Evolutionary conservation across 1,284 basidiomycete species (phyloP).

Genomic region (Ceratobasidium sp.): DNA sequence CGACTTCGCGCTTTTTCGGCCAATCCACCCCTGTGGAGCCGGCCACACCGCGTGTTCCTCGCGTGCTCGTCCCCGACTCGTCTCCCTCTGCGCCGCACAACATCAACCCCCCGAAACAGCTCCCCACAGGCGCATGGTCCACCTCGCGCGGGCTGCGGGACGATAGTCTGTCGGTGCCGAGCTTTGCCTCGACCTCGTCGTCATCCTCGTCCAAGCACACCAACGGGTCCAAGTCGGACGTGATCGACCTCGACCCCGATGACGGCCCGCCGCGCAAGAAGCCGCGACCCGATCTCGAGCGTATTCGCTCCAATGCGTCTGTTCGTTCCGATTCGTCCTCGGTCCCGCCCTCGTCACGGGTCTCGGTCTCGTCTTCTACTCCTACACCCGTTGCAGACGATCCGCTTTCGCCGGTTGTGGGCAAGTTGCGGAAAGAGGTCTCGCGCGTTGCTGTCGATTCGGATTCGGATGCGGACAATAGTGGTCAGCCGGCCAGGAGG

Average conservation of each 20-base stretch:
- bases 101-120: constrained; percentile 59
- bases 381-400: constrained; percentile 22
- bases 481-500: not conserved
- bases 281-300: constrained; percentile 25
- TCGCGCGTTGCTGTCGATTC: not conserved
- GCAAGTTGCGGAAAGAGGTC: constrained; percentile 26
- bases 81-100: constrained; percentile 59
- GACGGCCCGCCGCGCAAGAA: constrained; percentile 47
- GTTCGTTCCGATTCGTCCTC: constrained; percentile 16
- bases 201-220: constrained; percentile 51
- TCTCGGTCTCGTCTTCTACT: not conserved
- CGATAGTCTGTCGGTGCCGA: constrained; percentile 68
- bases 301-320: not conserved
- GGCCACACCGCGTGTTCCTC: constrained; percentile 32
- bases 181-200: constrained; percentile 60
- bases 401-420: constrained; percentile 26
- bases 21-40: constrained; percentile 5
- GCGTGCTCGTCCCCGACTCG: constrained; percentile 74
- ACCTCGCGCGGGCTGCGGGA: constrained; percentile 48
- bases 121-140: constrained; percentile 53
- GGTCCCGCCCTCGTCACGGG: constrained; percentile 7
- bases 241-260: constrained; percentile 51
- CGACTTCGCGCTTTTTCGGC: constrained; percentile 7
- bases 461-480: not conserved
- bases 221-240: constrained; percentile 53